Conservation (phyloP, 1,284 basidiomycete genomes). For the Xerocomus amazonicus region DNA sequence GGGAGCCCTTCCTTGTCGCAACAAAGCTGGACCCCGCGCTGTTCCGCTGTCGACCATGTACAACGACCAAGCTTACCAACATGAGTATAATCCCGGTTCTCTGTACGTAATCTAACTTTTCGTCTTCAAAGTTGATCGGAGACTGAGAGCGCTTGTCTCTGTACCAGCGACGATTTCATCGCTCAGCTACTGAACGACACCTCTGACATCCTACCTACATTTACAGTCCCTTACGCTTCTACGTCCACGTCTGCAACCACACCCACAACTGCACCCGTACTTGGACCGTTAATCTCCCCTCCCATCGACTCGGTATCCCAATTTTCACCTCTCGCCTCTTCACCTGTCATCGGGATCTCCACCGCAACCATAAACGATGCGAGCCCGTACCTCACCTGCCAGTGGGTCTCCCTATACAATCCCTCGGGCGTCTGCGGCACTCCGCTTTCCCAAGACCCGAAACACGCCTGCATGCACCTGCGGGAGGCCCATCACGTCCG, state of each 20-base stretch:
- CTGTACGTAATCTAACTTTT: slow-evolving; percentile 7
- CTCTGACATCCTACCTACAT: neutral
- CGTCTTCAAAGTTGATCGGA: neutral
- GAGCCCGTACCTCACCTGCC: slow-evolving; percentile 1
- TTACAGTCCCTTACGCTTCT: no score
- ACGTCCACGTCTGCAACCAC: neutral
- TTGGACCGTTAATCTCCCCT: neutral
- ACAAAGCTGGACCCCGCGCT: neutral
- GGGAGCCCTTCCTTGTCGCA: neutral
- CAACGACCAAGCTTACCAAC: neutral
- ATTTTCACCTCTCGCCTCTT: neutral
- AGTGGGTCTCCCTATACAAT: slow-evolving; percentile 7
- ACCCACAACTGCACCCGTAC: neutral
- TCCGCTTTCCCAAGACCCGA: slow-evolving; percentile 7
- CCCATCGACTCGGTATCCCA: neutral
- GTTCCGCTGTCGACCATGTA: slow-evolving; percentile 6
- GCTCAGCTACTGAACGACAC: slow-evolving; percentile 14
- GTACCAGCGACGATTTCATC: slow-evolving; percentile 14
- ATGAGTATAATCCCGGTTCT: slow-evolving; percentile 1
- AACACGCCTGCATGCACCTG: slow-evolving; percentile 8
- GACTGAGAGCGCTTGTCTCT: neutral
- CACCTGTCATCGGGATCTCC: neutral
- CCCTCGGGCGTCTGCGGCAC: slow-evolving; percentile 3
- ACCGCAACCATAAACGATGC: neutral
- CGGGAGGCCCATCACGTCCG: slow-evolving; percentile 13